phyloP scores from a whole-genome alignment of 768 basidiomycete species.

The Suillus decipiens region DNA sequence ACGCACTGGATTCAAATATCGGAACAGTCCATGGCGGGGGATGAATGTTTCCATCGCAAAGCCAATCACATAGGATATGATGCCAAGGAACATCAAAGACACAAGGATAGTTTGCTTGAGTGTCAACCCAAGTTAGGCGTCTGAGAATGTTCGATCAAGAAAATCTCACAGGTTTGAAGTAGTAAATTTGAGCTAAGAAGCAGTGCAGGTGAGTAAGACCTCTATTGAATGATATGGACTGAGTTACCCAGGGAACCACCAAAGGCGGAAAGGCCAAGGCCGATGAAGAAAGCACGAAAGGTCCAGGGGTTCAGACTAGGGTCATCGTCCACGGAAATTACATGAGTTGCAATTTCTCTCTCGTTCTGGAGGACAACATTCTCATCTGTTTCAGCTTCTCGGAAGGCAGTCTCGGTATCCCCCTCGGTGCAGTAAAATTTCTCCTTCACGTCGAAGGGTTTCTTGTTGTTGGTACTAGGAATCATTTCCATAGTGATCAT shows the following conservation, averaged over 20 bases:
- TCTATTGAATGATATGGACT: constrained; percentile 10
- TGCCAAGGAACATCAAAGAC: constrained; percentile 54
- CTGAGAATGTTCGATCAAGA: background rate
- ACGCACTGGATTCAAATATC: constrained; percentile 51
- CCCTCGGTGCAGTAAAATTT: constrained; percentile 32
- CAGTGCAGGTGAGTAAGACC: constrained; percentile 5
- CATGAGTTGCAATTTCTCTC: constrained; percentile 48
- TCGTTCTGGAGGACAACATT: constrained; percentile 38
- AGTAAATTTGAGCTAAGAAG: constrained; percentile 54
- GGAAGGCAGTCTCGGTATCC: constrained; percentile 33
- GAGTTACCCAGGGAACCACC: constrained; percentile 48
- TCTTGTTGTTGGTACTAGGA: constrained; percentile 20
- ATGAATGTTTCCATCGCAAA: constrained; percentile 46
- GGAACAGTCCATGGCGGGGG: constrained; percentile 45
- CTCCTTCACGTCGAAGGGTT: constrained; percentile 24
- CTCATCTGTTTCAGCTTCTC: constrained; percentile 12
- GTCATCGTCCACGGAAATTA: constrained; percentile 42
- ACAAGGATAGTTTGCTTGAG: constrained; percentile 51
- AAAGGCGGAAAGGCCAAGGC: constrained; percentile 52
- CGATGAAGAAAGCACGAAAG: constrained; percentile 53
- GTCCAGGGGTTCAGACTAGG: constrained; percentile 31
- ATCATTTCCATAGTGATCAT: constrained; percentile 9
- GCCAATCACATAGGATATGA: constrained; percentile 53
- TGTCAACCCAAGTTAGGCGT: background rate
- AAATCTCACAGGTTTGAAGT: constrained; percentile 53